These are phyloP conservation scores for Mortierella antarctica DNA, from an alignment of 192 early-diverging fungal genomes.

Conservation along the genomic window DNA sequence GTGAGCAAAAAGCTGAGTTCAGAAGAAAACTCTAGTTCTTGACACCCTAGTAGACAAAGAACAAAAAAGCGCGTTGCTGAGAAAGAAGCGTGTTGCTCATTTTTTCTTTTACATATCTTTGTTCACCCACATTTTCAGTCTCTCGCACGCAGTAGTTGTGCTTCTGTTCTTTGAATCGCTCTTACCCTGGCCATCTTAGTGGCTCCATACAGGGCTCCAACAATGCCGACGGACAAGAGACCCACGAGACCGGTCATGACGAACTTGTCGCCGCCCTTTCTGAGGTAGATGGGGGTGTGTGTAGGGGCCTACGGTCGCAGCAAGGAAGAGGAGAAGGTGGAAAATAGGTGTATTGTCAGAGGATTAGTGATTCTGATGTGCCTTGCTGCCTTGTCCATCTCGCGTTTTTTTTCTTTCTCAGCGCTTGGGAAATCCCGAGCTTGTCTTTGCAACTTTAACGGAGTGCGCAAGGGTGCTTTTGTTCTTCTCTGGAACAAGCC, in stretches of 20 bases:
- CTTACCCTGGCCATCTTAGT: constrained; percentile 55
- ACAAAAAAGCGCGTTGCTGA: background rate
- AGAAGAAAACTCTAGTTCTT: constrained; percentile 33
- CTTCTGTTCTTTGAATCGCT: no score
- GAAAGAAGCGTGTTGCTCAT: no score
- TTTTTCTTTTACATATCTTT: background rate
- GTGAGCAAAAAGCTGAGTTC: no score
- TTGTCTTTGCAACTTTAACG: no score
- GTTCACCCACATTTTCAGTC: background rate
- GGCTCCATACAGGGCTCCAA: constrained; percentile 41
- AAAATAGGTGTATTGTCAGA: background rate
- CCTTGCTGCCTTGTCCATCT: no score
- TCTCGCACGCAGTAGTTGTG: background rate
- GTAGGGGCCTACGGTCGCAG: constrained; percentile 8
- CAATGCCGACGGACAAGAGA: constrained; percentile 30
- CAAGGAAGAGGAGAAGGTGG: background rate
- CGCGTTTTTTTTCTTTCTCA: no score
- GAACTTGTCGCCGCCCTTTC: constrained; percentile 44
- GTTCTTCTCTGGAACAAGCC: no score
- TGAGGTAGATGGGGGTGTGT: constrained; percentile 49
- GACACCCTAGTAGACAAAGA: constrained; percentile 21
- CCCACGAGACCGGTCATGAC: constrained; percentile 31
- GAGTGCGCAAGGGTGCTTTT: no score
- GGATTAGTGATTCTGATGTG: no score
- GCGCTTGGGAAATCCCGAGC: no score